Evolutionary conservation across 1,139 yeast genomes (phyloP).

Genomic region (Yamadazyma atlantica): DNA sequence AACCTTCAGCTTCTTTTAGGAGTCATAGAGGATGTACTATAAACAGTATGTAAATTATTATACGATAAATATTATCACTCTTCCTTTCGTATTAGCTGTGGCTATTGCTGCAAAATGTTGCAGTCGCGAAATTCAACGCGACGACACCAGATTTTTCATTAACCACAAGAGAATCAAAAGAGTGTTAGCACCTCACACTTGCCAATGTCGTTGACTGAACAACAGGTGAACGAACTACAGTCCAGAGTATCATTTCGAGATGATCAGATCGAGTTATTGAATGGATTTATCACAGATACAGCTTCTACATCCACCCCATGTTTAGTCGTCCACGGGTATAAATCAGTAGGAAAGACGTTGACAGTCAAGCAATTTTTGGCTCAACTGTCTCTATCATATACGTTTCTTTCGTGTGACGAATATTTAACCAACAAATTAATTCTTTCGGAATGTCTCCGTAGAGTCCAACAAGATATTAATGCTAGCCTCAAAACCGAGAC

Average conservation of each 20-base stretch:
- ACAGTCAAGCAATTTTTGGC: constrained; percentile 29
- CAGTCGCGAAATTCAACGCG: no score
- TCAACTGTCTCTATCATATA: constrained; percentile 20
- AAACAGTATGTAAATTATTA: neutral
- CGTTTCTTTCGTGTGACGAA: constrained; percentile 40
- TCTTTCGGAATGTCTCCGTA: constrained; percentile 36
- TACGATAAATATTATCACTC: no score
- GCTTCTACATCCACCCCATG: constrained; percentile 24
- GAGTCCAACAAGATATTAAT: constrained; percentile 18
- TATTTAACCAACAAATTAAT: constrained; percentile 37
- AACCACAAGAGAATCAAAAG: no score
- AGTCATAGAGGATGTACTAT: constrained; percentile 39
- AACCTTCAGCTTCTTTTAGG: constrained; percentile 60
- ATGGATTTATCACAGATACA: constrained; percentile 26
- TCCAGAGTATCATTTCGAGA: constrained; percentile 19
- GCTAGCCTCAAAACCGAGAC: neutral
- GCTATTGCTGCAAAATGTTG: neutral
- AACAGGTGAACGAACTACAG: constrained; percentile 6
- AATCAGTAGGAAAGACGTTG: constrained; percentile 40
- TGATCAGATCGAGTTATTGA: constrained; percentile 28
- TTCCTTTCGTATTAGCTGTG: neutral
- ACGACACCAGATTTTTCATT: no score
- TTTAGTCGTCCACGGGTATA: constrained; percentile 41
- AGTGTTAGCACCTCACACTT: no score
- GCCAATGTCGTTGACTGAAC: neutral